Evolutionary conservation across 352 stramenopile species (phyloP).

Genomic region (Phytophthora melonis): DNA sequence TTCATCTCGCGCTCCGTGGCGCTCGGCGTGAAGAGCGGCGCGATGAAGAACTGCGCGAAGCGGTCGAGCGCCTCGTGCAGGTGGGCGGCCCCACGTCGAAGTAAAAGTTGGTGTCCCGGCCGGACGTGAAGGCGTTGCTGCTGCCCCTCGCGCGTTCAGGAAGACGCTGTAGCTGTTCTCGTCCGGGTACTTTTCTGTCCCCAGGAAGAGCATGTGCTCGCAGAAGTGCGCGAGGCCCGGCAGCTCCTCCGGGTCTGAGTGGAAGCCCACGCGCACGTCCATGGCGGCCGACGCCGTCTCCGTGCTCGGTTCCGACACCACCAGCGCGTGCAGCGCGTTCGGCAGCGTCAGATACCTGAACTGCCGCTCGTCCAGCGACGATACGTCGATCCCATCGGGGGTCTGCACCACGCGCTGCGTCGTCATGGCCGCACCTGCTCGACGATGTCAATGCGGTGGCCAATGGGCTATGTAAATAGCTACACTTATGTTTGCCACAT

Average conservation of each 20-base stretch:
- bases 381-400: constrained; percentile 58
- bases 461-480: background rate
- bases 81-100: constrained; percentile 91
- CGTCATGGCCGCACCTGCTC: background rate
- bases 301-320: constrained; percentile 92
- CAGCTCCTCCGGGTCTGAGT: constrained; percentile 88
- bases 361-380: constrained; percentile 58
- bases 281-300: constrained; percentile 95
- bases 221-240: constrained; percentile 91
- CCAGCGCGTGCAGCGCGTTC: constrained; percentile 65
- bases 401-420: constrained; percentile 36
- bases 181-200: constrained; percentile 95
- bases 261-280: constrained; percentile 94
- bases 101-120: constrained; percentile 96
- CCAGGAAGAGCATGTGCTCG: constrained; percentile 98
- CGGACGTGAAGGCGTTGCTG: constrained; percentile 96
- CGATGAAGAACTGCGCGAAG: constrained; percentile 98
- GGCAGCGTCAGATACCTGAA: constrained; percentile 61
- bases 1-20: constrained; percentile 94
- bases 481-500: background rate
- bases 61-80: constrained; percentile 90
- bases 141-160: constrained; percentile 90
- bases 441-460: background rate
- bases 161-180: constrained; percentile 95
- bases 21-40: constrained; percentile 92